Evolutionary conservation across 805 yeast genomes (phyloP), one percentile per base, ranked within the genome.

Genomic region (Wickerhamiella sergipiensis): DNA sequence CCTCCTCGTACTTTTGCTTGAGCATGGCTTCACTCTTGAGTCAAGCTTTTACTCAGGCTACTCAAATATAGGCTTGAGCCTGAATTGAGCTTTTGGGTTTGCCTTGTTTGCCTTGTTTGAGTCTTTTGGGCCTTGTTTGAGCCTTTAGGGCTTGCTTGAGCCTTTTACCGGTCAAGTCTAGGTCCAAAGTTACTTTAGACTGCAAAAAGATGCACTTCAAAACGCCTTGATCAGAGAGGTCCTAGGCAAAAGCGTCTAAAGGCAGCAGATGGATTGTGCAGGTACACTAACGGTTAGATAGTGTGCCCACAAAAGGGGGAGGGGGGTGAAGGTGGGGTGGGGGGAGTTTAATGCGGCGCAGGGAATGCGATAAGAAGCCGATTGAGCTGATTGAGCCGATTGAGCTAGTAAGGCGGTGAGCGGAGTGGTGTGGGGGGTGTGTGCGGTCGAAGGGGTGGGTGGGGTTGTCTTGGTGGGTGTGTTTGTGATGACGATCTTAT

Each of bases 1-100:
- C 72, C 58, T 81, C 81, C 52, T 71, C 69, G 68, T 87, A 90
- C 38, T 48, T 36, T 39, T 53, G 54, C 55, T 36, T 36, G 40
- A 36, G 40, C 40, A 36, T 17, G 2, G 40, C n/a, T n/a, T n/a
- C n/a, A n/a, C n/a, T n/a, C n/a, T n/a, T n/a, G n/a, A n/a, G n/a
- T n/a, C n/a, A n/a, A n/a, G n/a, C n/a, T n/a, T n/a, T n/a, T n/a
- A n/a, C n/a, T n/a, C n/a, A n/a, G n/a, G n/a, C n/a, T n/a, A n/a
- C n/a, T n/a, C n/a, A n/a, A n/a, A n/a, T n/a, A n/a, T n/a, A n/a
- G n/a, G n/a, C n/a, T n/a, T n/a, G n/a, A n/a, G n/a, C n/a, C n/a
- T n/a, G n/a, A n/a, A n/a, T n/a, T n/a, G n/a, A n/a, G n/a, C n/a
- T n/a, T n/a, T n/a, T n/a, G n/a, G n/a, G n/a, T 24, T 24, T 24